Evolutionary conservation across 108 stramenopile genomes (phyloP), one percentile per base, ranked within the genome.

Genomic region (Nitzschia sp.): DNA sequence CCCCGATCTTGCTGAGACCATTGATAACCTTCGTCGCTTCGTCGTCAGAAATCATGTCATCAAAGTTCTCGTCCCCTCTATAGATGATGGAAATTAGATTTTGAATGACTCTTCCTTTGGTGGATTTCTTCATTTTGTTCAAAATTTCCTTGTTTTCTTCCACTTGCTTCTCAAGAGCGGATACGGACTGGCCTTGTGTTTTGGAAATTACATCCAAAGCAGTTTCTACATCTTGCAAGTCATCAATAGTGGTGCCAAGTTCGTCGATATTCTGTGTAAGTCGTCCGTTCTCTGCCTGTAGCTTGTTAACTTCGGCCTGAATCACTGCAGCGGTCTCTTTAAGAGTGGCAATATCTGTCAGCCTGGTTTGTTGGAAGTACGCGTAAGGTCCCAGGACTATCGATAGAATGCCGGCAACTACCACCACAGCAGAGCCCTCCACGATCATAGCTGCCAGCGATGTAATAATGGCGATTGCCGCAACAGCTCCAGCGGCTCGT

Each of bases 311-410:
- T 59, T 92, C 88, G 19, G 55, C 57, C 30, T 80, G 58, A 21
- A 92, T 63, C 11, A 70, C 76, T 33, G 66, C 74, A 17, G 75
- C 68, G 29, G 87, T 87, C 68, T 92, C 82, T 61, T 83, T 85
- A 29, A 89, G 59, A 1, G 86, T 84, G 1, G 52, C 52, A 33
- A 92, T 85, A 48, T 89, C 86, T 32, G 86, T 92, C 56, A 92
- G 62, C 36, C 76, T 77, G 19, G 82, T 87, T 73, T 92, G 88
- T 69, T 92, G 91, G 38, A 82, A 87, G 54, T 86, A 85, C 2
- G 80, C 78, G 29, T 84, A 87, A 5, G 85, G 83, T 41, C 87
- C 87, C 47, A 91, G 72, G 16, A 88, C 61, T 45, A 76, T 78
- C 28, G 79, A 78, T 47, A 83, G 29, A 8, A 84, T 69, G 1